These are phyloP conservation scores for Capillidium heterosporum DNA, from an alignment of 371 early-diverging fungal genomes.

Conservation along the genomic window DNA sequence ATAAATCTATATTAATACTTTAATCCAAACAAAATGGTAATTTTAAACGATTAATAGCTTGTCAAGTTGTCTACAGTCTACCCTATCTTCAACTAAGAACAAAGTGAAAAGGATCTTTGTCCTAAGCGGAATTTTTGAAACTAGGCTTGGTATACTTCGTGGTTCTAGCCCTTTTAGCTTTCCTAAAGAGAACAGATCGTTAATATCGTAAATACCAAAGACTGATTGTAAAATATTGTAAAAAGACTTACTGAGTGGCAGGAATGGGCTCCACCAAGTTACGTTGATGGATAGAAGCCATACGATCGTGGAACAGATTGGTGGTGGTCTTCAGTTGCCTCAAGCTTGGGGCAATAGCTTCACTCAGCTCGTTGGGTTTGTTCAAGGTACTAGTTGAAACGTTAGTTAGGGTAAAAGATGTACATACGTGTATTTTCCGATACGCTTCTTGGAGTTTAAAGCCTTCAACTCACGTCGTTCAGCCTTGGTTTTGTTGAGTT, in stretches of 20 bases:
- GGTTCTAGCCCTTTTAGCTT: not conserved
- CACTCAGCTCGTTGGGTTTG: not conserved
- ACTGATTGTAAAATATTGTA: not conserved
- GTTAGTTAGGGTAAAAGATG: no score
- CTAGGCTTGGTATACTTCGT: not conserved
- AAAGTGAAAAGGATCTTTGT: no score
- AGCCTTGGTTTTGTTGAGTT: constrained; percentile 9
- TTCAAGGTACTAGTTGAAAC: not conserved
- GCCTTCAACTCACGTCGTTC: constrained; percentile 11
- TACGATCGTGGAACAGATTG: constrained; percentile 50
- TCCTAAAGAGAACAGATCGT: not conserved
- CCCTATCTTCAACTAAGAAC: no score
- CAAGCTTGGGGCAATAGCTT: constrained; percentile 36
- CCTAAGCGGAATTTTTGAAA: not conserved
- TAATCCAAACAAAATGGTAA: not conserved
- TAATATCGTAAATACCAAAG: not conserved
- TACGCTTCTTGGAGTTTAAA: constrained; percentile 15
- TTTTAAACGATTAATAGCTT: not conserved
- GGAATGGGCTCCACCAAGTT: constrained; percentile 72
- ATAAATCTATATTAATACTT: no score
- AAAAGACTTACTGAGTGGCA: constrained; percentile 18
- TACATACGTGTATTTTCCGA: constrained; percentile 18
- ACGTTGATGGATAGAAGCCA: constrained; percentile 63
- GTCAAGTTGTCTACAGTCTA: not conserved
- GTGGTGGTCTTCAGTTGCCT: constrained; percentile 18